Conservation (phyloP, 2,329 filamentous ascomycete genomes). For the Epichloe gansuensis region DNA sequence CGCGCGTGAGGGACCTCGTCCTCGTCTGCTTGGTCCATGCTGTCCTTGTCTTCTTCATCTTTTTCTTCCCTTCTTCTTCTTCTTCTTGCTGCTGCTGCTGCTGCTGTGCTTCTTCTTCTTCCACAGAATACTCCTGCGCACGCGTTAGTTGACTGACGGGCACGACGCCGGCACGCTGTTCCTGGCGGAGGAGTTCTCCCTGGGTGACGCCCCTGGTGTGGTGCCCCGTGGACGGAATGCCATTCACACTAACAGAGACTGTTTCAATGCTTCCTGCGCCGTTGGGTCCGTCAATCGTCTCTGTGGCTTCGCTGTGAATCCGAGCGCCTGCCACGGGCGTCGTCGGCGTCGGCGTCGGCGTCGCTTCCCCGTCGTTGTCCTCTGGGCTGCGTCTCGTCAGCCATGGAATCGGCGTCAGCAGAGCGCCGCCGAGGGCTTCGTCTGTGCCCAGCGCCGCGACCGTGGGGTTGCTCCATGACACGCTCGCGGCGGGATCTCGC, state of each 20-base stretch:
- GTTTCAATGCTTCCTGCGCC: conserved; percentile 71
- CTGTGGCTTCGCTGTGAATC: conserved; percentile 59
- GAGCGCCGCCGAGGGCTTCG: conserved; percentile 77
- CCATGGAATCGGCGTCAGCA: conserved; percentile 93
- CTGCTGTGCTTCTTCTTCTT: not conserved
- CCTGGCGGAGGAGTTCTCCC: conserved; percentile 74
- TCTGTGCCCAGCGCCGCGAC: conserved; percentile 58
- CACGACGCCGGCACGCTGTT: conserved; percentile 71
- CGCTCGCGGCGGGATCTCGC: conserved; percentile 23
- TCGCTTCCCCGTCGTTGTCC: conserved; percentile 12
- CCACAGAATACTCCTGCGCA: conserved; percentile 19
- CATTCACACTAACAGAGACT: conserved; percentile 64
- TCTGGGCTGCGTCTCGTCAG: conserved; percentile 35
- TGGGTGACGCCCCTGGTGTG: conserved; percentile 55
- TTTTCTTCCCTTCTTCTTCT: conserved; percentile 24
- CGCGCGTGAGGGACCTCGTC: conserved; percentile 67
- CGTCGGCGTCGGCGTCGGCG: not conserved
- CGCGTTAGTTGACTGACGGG: conserved; percentile 50
- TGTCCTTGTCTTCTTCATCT: conserved; percentile 38
- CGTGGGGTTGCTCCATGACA: conserved; percentile 37
- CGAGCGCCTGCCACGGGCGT: conserved; percentile 22
- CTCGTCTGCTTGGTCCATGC: conserved; percentile 31
- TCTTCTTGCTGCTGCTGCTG: not conserved
- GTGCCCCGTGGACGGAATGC: conserved; percentile 42
- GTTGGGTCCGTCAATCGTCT: conserved; percentile 72